Evolutionary conservation across 73 alveolate genomes (phyloP).

Genomic region (Paramecium pentaurelia): DNA sequence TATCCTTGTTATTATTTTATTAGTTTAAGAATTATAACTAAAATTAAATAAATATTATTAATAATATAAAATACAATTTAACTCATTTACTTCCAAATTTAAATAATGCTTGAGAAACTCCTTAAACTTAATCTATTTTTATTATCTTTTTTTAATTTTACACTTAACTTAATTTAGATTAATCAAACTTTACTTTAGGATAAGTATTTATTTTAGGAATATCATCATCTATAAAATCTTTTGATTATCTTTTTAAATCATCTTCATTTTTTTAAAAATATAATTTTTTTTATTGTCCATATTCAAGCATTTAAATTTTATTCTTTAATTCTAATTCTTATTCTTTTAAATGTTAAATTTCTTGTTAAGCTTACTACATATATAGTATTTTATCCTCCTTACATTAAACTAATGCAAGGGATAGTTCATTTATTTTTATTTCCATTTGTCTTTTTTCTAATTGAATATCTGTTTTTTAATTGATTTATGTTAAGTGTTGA

Average conservation of each 20-base stretch:
- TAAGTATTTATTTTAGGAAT: background rate
- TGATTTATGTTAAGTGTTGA: background rate
- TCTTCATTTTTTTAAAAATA: background rate
- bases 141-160: background rate
- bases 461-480: background rate
- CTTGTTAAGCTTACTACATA: background rate
- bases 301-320: background rate
- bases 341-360: background rate
- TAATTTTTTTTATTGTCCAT: background rate
- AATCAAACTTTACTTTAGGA: background rate
- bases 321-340: background rate
- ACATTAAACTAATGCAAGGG: background rate
- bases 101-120: background rate
- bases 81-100: background rate
- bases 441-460: background rate
- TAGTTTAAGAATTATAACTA: background rate
- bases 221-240: background rate
- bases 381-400: background rate
- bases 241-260: background rate
- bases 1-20: background rate
- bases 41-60: background rate
- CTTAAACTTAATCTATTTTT: constrained; percentile 1
- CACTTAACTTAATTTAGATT: background rate
- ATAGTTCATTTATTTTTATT: background rate
- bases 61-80: background rate